phyloP scores from a whole-genome alignment of 2,329 filamentous ascomycete species.

The Penicillium sp. region DNA sequence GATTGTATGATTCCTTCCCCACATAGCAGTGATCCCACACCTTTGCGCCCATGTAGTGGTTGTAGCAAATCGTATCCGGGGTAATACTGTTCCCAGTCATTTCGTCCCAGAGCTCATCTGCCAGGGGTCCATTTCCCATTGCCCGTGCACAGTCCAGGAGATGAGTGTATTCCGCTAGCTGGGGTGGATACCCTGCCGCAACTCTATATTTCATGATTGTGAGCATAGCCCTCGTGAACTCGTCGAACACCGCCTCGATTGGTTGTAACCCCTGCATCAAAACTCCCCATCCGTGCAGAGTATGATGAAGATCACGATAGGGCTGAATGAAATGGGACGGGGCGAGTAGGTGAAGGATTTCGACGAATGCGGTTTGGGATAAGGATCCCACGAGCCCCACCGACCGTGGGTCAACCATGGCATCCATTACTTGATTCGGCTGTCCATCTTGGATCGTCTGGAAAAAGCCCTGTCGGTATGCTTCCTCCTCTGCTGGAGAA shows the following conservation, averaged over 20 bases:
- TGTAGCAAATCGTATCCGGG: slow-evolving; percentile 57
- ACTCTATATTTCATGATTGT: slow-evolving; percentile 43
- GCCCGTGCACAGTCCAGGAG: slow-evolving; percentile 55
- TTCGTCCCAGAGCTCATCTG: slow-evolving; percentile 48
- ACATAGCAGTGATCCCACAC: slow-evolving; percentile 50
- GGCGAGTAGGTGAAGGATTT: slow-evolving; percentile 64
- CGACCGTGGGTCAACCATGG: slow-evolving; percentile 36
- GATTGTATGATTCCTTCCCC: slow-evolving; percentile 41
- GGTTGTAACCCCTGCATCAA: slow-evolving; percentile 45
- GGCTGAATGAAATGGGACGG: slow-evolving; percentile 55
- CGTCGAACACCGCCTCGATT: slow-evolving; percentile 40
- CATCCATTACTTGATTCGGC: slow-evolving; percentile 43
- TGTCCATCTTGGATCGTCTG: slow-evolving; percentile 38
- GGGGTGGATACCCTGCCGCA: slow-evolving; percentile 38
- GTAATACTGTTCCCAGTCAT: slow-evolving; percentile 28
- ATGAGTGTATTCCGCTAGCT: slow-evolving; percentile 53
- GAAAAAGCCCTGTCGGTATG: slow-evolving; percentile 23
- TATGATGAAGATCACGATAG: slow-evolving; percentile 49
- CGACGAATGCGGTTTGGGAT: slow-evolving; percentile 61
- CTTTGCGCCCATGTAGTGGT: slow-evolving; percentile 54
- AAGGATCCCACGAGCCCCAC: slow-evolving; percentile 42
- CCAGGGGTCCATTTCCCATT: slow-evolving; percentile 48
- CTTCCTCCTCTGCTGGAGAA: slow-evolving; percentile 14
- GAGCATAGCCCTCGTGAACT: slow-evolving; percentile 42
- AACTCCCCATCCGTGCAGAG: slow-evolving; percentile 53